Percentiles rank a stretch among this genome's conserved stretches.
Evolutionary conservation across 2,329 filamentous ascomycete species (phyloP).

Genomic region (Aspergillus ibericus): DNA sequence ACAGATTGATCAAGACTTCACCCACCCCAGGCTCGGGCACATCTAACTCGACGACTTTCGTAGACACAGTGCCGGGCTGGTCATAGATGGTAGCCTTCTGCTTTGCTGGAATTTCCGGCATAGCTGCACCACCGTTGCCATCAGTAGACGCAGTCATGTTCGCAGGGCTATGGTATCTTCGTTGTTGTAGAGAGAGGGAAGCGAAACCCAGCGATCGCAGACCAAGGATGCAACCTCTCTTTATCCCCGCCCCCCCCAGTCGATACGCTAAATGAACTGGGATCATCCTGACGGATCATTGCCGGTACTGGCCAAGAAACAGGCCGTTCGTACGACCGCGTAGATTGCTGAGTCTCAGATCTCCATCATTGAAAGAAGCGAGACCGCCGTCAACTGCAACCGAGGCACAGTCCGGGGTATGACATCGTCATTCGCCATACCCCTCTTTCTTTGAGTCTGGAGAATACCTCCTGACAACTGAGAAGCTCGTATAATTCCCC

Average conservation of each 20-base stretch:
- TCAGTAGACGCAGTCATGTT: conserved; percentile 28
- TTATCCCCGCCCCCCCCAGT: neutral
- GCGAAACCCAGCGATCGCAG: neutral
- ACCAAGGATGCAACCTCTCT: neutral
- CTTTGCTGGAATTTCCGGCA: conserved; percentile 53
- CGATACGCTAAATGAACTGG: neutral
- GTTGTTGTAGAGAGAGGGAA: neutral
- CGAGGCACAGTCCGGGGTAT: neutral
- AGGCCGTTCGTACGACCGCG: neutral
- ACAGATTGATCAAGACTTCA: conserved; percentile 64
- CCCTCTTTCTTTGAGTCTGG: neutral
- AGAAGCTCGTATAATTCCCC: neutral
- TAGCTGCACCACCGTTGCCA: conserved; percentile 2
- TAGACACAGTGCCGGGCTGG: conserved; percentile 64
- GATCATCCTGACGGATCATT: neutral
- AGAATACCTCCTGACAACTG: neutral
- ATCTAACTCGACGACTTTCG: conserved; percentile 63
- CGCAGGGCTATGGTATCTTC: neutral
- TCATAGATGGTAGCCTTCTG: conserved; percentile 67
- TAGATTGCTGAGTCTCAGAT: neutral
- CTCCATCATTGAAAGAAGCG: neutral
- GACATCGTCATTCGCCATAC: neutral
- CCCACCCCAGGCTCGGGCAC: conserved; percentile 64
- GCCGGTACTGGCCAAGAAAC: neutral
- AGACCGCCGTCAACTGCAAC: neutral